Base-by-base conservation (phyloP, 306 rosid genomes). In the Pyrus communis region DNA sequence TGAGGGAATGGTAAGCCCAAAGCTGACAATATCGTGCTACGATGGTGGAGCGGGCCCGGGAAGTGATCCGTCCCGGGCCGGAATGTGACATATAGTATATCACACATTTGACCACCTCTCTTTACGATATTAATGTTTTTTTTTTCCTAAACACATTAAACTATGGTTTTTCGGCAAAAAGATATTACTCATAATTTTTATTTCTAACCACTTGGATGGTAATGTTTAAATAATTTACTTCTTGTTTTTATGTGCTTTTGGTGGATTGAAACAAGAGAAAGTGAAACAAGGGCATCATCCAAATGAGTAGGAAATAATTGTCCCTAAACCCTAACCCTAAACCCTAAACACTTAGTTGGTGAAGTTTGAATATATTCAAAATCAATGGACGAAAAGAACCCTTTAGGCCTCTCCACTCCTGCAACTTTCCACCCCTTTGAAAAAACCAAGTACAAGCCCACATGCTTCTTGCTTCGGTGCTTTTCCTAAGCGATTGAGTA, bases 221-320 rank as follows among this genome's bases (percentile, higher is more conserved):
- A 13, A 2, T 12, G 10, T 61, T 27, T 23, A 14, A 61, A 27
- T 61, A 27, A 23, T 28, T 25, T 30, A 63, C 21, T 31, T 15
- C n/a, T 64, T 31, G 43, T 31, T 64, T 30, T 31, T 64, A 69
- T 78, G 70, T 60, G 70, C 61, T 30, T 30, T 0, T 78, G 25
- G 30, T 61, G 25, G 45, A n/a, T 35, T 78, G 61, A 18, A 70
- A 13, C 31, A 27, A 42, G 45, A 40, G 22, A 63, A 67, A 46
- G 67, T 46, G 49, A 78, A 70, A 62, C 43, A 49, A 71, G 70
- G 22, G 72, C 60, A 72, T 21, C 43, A 38, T 33, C 74, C 62
- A 79, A 83, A 83, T 72, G 78, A 86, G 82, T 71, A 58, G 77
- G 74, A 83, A 78, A 83, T 78, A 72, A 86, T 76, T 69, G 84